phyloP scores from a whole-genome alignment of 495 filamentous ascomycete species.

The Talaromyces thailandensis region DNA sequence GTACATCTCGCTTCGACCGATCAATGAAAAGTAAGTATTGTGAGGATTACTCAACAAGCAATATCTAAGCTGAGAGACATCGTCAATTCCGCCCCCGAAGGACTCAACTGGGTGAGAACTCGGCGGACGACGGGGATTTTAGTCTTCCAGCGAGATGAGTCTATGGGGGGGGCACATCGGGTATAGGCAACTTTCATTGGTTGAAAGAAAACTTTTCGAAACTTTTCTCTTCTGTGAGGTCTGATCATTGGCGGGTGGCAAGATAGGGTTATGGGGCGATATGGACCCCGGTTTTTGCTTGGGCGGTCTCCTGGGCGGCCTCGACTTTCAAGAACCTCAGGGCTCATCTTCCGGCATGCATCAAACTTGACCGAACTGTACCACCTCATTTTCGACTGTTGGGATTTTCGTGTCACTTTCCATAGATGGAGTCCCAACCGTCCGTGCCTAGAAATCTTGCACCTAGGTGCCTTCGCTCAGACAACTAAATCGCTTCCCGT shows the following conservation, averaged over 20 bases:
- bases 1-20: not conserved
- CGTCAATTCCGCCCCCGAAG: not conserved
- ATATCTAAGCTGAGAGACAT: not conserved
- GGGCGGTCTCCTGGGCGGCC: too few species aligned
- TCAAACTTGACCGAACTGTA: not conserved
- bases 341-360: too few species aligned
- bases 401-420: not conserved
- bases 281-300: not conserved
- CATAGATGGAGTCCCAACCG: not conserved
- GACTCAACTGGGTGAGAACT: not conserved
- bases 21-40: not conserved
- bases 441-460: not conserved
- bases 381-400: not conserved
- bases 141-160: not conserved
- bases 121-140: not conserved
- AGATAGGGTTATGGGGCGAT: not conserved
- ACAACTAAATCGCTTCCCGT: not conserved
- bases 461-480: not conserved
- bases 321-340: too few species aligned
- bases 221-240: not conserved
- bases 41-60: not conserved
- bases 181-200: not conserved
- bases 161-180: not conserved
- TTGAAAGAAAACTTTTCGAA: not conserved
- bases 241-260: not conserved